Evolutionary conservation across 129 eudicot genomes (phyloP).

Genomic region (Flaveria sonorensis): DNA sequence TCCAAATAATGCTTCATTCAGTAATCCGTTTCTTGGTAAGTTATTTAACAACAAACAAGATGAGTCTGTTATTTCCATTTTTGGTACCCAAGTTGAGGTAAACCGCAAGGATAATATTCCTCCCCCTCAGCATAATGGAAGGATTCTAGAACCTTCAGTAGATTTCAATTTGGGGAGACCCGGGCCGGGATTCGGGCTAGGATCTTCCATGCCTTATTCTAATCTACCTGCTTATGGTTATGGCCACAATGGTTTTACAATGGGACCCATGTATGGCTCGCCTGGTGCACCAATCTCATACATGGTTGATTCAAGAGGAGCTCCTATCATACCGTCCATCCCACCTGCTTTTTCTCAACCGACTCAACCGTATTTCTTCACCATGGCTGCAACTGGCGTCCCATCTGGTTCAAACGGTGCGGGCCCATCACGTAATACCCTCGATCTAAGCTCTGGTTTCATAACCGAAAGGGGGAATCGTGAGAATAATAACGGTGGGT

Average conservation of each 20-base stretch:
- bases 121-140: constrained; percentile 43
- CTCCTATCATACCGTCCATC: constrained; percentile 56
- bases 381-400: constrained; percentile 48
- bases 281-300: constrained; percentile 59
- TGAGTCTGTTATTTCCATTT: constrained; percentile 61
- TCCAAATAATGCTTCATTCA: constrained; percentile 44
- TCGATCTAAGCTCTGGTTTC: constrained; percentile 68
- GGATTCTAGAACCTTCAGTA: constrained; percentile 41
- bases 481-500: constrained; percentile 45
- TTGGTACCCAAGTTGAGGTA: constrained; percentile 76
- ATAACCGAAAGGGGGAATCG: constrained; percentile 54
- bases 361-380: constrained; percentile 52
- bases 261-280: constrained; percentile 53
- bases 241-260: constrained; percentile 51
- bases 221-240: constrained; percentile 51
- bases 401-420: constrained; percentile 52
- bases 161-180: constrained; percentile 53
- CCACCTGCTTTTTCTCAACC: constrained; percentile 43
- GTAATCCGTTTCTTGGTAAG: constrained; percentile 44
- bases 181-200: constrained; percentile 36
- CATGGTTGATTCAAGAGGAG: constrained; percentile 76
- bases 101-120: constrained; percentile 43
- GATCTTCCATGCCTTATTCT: constrained; percentile 46
- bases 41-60: constrained; percentile 50
- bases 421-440: constrained; percentile 47